Conservation (phyloP, 495 filamentous ascomycete species). For the Cudoniella acicularis region DNA sequence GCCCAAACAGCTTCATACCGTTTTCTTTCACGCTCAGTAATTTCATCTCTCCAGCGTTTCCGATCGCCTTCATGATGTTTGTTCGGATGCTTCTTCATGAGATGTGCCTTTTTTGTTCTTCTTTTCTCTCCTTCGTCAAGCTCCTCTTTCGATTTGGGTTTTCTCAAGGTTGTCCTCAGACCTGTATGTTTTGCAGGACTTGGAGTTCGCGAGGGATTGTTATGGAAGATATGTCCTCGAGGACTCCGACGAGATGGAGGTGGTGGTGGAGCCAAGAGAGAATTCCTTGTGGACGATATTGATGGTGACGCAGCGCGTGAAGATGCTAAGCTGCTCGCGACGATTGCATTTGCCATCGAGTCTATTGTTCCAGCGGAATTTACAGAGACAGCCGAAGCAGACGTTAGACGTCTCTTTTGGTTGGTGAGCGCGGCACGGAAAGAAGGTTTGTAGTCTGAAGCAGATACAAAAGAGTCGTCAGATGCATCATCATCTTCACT, state of each 20-base stretch:
- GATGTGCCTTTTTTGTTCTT: slow-evolving; percentile 11
- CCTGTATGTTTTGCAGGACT: slow-evolving; percentile 44
- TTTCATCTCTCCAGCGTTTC: slow-evolving; percentile 74
- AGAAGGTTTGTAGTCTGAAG: slow-evolving; percentile 19
- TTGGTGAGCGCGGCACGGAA: slow-evolving; percentile 3
- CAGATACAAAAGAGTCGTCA: slow-evolving; percentile 28
- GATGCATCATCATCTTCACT: slow-evolving; percentile 18
- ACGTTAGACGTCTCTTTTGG: slow-evolving; percentile 6
- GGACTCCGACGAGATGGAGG: slow-evolving; percentile 45
- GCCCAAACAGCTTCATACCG: slow-evolving; percentile 98
- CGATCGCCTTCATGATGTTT: slow-evolving; percentile 86
- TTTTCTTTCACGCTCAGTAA: slow-evolving; percentile 75
- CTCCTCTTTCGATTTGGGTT: slow-evolving; percentile 48
- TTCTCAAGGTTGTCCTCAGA: slow-evolving; percentile 73
- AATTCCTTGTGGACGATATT: slow-evolving; percentile 32
- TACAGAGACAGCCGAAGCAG: slow-evolving; percentile 7
- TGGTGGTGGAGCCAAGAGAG: slow-evolving; percentile 25
- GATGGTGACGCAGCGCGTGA: slow-evolving; percentile 54
- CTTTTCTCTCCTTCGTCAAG: slow-evolving; percentile 48
- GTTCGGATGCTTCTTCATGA: slow-evolving; percentile 49
- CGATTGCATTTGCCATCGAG: slow-evolving; percentile 66
- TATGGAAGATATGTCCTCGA: slow-evolving; percentile 26
- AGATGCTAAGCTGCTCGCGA: slow-evolving; percentile 80
- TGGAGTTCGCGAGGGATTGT: slow-evolving; percentile 43
- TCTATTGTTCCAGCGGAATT: slow-evolving; percentile 18